These are phyloP conservation scores for Globisporangium spinosum DNA, from an alignment of 352 stramenopile species.

Conservation along the genomic window DNA sequence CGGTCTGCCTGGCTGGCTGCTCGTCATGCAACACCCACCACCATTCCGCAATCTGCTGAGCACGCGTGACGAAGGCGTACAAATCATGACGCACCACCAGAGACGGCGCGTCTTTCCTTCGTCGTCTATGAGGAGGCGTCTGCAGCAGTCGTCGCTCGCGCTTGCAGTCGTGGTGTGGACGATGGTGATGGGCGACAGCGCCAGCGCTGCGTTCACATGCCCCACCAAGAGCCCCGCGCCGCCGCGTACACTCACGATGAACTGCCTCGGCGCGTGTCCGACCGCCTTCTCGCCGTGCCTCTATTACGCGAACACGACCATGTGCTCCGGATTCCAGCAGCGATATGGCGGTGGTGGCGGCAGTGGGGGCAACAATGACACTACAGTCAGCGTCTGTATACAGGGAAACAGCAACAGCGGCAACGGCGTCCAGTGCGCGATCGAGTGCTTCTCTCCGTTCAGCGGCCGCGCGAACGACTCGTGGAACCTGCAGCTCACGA, in stretches of 20 bases:
- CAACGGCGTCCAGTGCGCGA: conserved; percentile 17
- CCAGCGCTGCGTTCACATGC: conserved; percentile 12
- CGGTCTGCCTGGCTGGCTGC: not conserved
- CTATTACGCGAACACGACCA: conserved; percentile 17
- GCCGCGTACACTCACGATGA: conserved; percentile 22
- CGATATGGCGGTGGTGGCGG: not conserved
- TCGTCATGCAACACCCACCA: not conserved
- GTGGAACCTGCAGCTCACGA: conserved; percentile 37
- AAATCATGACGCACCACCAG: not conserved
- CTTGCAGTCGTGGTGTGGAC: not conserved
- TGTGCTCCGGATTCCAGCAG: conserved; percentile 15
- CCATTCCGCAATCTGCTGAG: not conserved
- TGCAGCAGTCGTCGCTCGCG: not conserved
- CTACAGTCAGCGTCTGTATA: conserved; percentile 16
- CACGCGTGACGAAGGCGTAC: not conserved
- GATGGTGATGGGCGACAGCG: not conserved
- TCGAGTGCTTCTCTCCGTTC: conserved; percentile 41
- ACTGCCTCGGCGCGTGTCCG: conserved; percentile 23
- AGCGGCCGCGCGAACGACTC: conserved; percentile 16
- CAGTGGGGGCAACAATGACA: not conserved
- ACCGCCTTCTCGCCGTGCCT: conserved; percentile 20
- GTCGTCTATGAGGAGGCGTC: not conserved
- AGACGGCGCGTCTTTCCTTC: not conserved
- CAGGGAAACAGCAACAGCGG: not conserved
- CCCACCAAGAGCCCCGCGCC: conserved; percentile 9